Base-by-base conservation (phyloP, 2,329 filamentous ascomycete species). In the Cladosporium sp. region DNA sequence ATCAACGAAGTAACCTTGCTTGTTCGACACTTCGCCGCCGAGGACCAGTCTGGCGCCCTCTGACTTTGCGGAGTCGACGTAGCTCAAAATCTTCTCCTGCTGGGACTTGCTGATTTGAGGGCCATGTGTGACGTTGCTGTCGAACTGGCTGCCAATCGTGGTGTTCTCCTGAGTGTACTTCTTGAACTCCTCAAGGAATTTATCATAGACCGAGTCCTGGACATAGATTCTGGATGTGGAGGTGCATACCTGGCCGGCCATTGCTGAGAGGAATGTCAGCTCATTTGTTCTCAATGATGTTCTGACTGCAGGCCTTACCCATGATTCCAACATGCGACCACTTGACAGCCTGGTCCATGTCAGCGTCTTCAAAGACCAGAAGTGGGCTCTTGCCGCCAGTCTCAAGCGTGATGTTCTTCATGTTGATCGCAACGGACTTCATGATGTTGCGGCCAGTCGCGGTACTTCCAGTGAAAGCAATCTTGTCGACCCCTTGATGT, bases 401-500 rank as follows among this genome's bases (percentile, higher is more conserved):
- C 59, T 83, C 79, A 1, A 83, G 70, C 0, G 78, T 82, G 51
- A 82, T 79, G 57, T 82, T 81, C 67, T 82, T 82, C 63, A 82
- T 68, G 33, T 73, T 87, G 1, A 77, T 68, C 12, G 80, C 76
- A 0, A 86, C 85, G 67, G 80, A 77, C 64, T 86, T 87, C 85
- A 90, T 89, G 55, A 91, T 87, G 45, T 84, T 77, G 50, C 81
- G 79, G 7, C 83, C 87, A 1, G 86, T 90, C 1, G 73, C 72
- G 0, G 86, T 91, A 4, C 82, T 86, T 30, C 87, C 87, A 0
- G 87, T 91, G 56, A 91, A 92, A 0, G 86, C 85, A 53, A 92
- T 76, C 72, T 91, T 91, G 62, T 88, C 83, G 9, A 92, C 76
- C 32, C 78, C 78, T 16, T 79, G 69, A 62, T 92, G 87, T 32